Conservation (phyloP, 2,329 filamentous ascomycete species). For the Colletotrichum sp. region DNA sequence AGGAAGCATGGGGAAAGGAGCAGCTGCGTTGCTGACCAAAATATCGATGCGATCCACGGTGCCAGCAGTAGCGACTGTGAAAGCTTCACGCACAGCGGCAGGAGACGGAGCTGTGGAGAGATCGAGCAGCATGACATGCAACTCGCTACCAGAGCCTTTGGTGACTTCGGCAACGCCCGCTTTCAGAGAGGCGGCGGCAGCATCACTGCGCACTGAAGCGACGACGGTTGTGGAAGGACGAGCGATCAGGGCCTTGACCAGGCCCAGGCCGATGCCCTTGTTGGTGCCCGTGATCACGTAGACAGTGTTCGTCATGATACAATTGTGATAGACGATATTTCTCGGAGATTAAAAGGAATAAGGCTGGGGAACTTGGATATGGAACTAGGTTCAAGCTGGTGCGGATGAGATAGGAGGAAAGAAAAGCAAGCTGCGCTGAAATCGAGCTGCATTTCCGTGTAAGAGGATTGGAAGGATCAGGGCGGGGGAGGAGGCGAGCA, state of each 20-base stretch:
- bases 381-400: neutral
- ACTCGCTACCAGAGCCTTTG: constrained; percentile 29
- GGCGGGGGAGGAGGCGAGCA: neutral
- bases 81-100: constrained; percentile 24
- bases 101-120: constrained; percentile 30
- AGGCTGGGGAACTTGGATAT: neutral
- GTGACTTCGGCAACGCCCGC: constrained; percentile 24
- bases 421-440: neutral
- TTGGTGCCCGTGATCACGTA: constrained; percentile 46
- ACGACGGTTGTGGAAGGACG: constrained; percentile 59
- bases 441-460: neutral
- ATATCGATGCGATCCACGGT: constrained; percentile 48
- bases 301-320: constrained; percentile 28
- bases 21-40: constrained; percentile 57
- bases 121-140: constrained; percentile 44
- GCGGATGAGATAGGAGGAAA: neutral
- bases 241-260: constrained; percentile 41
- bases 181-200: constrained; percentile 20
- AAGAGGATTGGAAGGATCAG: neutral
- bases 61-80: constrained; percentile 29
- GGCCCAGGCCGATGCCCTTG: constrained; percentile 43
- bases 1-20: constrained; percentile 32
- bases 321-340: neutral
- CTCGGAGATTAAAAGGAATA: neutral
- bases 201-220: constrained; percentile 38